Evolutionary conservation across 2,329 filamentous ascomycete species (phyloP), one percentile per base, ranked within the genome.

Genomic region (Diaporthe capsici): DNA sequence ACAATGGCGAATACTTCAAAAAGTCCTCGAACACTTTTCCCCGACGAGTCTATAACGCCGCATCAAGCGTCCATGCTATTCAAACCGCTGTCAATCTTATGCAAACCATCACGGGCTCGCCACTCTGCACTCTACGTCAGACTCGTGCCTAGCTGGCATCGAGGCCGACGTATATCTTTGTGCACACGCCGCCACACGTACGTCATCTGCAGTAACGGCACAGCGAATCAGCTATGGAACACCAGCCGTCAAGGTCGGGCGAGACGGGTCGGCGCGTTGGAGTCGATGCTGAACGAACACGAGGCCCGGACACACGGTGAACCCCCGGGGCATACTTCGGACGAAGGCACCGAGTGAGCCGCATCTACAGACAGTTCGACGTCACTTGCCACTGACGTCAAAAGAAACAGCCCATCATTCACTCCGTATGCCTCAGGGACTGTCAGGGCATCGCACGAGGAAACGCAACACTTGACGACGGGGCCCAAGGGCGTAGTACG

Each of bases 371-470:
- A 34, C 7, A 34, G 0, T 0, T 60, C 34, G 20, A 60, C 22
- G 57, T 60, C 34, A 60, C 57, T 7, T n/a, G 34, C 4, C 3
- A n/a, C 2, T 60, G 57, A 60, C 31, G 34, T 37, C 57, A 17
- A 22, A 39, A 39, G n/a, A 39, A 39, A 34, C 1, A 34, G 34
- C 7, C 39, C 10, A 17, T 15, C 3, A 10, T 8, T 2, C 22
- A n/a, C 34, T 0, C 7, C 2, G 6, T n/a, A 13, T 37, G 2
- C 8, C 28, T 3, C 8, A 28, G 9, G 6, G 2, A 4, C 17
- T 1, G 17, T 20, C 9, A n/a, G 3, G 4, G 17, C 20, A 22
- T 37, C 34, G 0, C 10, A 13, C 9, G 20, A 7, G 10, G 20
- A 34, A 25, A 60, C n/a, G 9, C 20, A n/a, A 37, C 34, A 22